Evolutionary conservation across 306 rosid species (phyloP).

Genomic region (Cucurbita maxima): DNA sequence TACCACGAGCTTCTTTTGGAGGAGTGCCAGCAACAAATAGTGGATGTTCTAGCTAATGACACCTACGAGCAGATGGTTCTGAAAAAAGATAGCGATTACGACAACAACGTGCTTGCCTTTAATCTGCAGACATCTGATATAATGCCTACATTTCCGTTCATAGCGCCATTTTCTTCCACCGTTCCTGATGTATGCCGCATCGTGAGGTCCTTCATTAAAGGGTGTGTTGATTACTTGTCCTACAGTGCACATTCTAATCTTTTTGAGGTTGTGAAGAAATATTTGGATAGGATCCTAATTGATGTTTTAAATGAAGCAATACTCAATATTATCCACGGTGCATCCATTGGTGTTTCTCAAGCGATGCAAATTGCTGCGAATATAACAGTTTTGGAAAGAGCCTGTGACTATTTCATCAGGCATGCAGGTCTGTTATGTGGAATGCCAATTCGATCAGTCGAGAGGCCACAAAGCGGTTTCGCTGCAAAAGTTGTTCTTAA

Average conservation of each 20-base stretch:
- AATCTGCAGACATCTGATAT: constrained; percentile 63
- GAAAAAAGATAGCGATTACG: constrained; percentile 70
- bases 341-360: constrained; percentile 51
- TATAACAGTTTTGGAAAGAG: constrained; percentile 71
- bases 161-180: constrained; percentile 78
- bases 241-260: constrained; percentile 33
- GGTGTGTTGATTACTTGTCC: constrained; percentile 72
- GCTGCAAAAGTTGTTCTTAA: constrained; percentile 67
- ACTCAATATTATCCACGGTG: constrained; percentile 40
- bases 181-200: constrained; percentile 70
- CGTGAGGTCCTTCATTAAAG: constrained; percentile 71
- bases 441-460: constrained; percentile 30
- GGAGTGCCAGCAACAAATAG: constrained; percentile 46
- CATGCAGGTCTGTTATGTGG: constrained; percentile 62
- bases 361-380: constrained; percentile 98
- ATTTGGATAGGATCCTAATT: constrained; percentile 58
- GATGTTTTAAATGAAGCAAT: constrained; percentile 63
- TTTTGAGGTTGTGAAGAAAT: constrained; percentile 53
- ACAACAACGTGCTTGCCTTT: constrained; percentile 44
- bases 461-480: constrained; percentile 49
- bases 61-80: constrained; percentile 81
- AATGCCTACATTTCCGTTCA: constrained; percentile 82
- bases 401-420: constrained; percentile 72
- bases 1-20: constrained; percentile 63
- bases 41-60: constrained; percentile 42